Evolutionary conservation across 495 filamentous ascomycete species (phyloP).

Genomic region (Penicillium tannophilum): DNA sequence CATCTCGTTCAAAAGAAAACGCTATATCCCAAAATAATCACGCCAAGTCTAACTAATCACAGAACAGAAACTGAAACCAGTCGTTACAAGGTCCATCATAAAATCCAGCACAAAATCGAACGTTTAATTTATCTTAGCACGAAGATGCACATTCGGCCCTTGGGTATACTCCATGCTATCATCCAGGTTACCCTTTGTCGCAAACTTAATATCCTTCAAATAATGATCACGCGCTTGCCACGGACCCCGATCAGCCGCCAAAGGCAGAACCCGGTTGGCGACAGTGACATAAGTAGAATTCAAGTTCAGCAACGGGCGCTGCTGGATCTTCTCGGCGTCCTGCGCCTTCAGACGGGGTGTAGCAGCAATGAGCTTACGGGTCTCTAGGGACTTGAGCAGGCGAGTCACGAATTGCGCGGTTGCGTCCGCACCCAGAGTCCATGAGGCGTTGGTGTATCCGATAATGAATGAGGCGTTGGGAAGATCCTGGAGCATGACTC

Average conservation of each 20-base stretch:
- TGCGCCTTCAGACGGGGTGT: slow-evolving; percentile 41
- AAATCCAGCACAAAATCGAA: not conserved
- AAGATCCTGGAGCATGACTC: slow-evolving; percentile 60
- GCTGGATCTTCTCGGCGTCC: slow-evolving; percentile 34
- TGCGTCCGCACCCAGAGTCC: slow-evolving; percentile 62
- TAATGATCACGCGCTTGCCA: slow-evolving; percentile 60
- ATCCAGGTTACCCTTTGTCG: slow-evolving; percentile 49
- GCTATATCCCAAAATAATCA: not conserved
- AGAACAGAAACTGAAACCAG: not conserved
- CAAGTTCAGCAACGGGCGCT: slow-evolving; percentile 45
- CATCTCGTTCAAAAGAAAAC: not conserved
- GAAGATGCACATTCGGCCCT: slow-evolving; percentile 26
- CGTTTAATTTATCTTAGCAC: slow-evolving; percentile 24
- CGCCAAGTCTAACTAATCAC: not conserved
- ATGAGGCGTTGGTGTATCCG: slow-evolving; percentile 60
- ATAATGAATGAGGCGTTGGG: slow-evolving; percentile 59
- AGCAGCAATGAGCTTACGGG: slow-evolving; percentile 37
- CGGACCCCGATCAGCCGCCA: slow-evolving; percentile 48
- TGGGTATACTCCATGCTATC: slow-evolving; percentile 37
- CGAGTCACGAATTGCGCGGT: slow-evolving; percentile 51
- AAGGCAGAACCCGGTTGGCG: slow-evolving; percentile 43
- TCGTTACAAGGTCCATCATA: not conserved
- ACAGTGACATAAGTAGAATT: slow-evolving; percentile 54
- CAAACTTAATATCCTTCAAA: slow-evolving; percentile 52
- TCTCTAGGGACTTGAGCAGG: slow-evolving; percentile 44